phyloP scores from a whole-genome alignment of 2,329 filamentous ascomycete genomes.

The Cladophialophora immunda region DNA sequence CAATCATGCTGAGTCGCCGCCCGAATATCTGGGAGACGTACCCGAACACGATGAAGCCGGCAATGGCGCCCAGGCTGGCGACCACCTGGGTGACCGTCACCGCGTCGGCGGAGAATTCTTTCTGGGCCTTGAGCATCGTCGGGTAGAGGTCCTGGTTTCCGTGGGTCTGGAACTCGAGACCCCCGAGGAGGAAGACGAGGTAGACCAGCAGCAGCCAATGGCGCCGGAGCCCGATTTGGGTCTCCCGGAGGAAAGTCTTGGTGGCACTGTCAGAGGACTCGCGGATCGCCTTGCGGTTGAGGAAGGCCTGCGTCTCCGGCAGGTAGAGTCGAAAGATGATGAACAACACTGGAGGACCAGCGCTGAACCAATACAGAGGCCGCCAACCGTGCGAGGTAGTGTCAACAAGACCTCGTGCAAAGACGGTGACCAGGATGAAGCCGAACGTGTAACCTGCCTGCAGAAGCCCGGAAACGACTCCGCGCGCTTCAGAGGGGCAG shows the following conservation, averaged over 20 bases:
- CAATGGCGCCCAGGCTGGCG: slow-evolving; percentile 74
- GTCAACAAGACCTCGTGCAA: slow-evolving; percentile 60
- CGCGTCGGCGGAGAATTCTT: slow-evolving; percentile 62
- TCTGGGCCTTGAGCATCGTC: slow-evolving; percentile 67
- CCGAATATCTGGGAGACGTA: slow-evolving; percentile 75
- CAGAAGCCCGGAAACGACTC: slow-evolving; percentile 68
- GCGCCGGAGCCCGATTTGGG: slow-evolving; percentile 76
- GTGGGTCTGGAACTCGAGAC: slow-evolving; percentile 82
- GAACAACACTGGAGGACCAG: slow-evolving; percentile 79
- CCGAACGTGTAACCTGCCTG: slow-evolving; percentile 71
- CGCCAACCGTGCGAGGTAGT: slow-evolving; percentile 84
- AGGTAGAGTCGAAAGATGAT: slow-evolving; percentile 80
- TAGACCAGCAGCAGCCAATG: slow-evolving; percentile 85
- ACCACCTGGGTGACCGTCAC: slow-evolving; percentile 78
- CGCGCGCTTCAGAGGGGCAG: slow-evolving; percentile 65
- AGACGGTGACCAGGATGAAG: slow-evolving; percentile 67
- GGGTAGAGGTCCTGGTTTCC: slow-evolving; percentile 70
- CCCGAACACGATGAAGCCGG: slow-evolving; percentile 72
- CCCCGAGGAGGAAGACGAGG: slow-evolving; percentile 85
- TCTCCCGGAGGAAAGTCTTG: slow-evolving; percentile 76
- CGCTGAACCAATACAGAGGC: slow-evolving; percentile 88
- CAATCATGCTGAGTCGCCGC: slow-evolving; percentile 73
- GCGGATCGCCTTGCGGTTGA: slow-evolving; percentile 69
- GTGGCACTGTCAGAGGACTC: slow-evolving; percentile 67
- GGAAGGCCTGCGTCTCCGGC: slow-evolving; percentile 79